Percentiles rank a stretch among this genome's conserved stretches.
Conservation (phyloP, 768 basidiomycete species). For the Boletellus ananiceps region DNA sequence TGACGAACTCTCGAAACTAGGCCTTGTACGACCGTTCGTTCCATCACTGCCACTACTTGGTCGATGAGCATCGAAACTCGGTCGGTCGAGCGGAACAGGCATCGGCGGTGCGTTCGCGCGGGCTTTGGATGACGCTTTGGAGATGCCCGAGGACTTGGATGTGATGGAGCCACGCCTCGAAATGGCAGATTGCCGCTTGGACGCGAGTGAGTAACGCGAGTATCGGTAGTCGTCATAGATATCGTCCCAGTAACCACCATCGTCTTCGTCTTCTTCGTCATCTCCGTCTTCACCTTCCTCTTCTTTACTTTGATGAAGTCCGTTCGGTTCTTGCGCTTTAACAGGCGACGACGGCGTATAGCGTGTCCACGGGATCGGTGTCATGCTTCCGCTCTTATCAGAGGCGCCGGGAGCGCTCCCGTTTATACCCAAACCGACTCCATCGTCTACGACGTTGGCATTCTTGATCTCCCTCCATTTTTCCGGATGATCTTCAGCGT, state of each 20-base stretch:
- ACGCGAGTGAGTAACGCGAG: conserved; percentile 53
- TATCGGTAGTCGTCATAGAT: conserved; percentile 82
- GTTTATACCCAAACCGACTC: background rate
- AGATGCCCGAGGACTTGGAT: conserved; percentile 22
- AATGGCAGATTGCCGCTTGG: conserved; percentile 18
- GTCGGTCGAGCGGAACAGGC: conserved; percentile 22
- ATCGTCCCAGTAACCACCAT: conserved; percentile 59
- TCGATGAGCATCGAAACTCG: conserved; percentile 12
- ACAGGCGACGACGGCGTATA: conserved; percentile 26
- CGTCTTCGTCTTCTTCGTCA: conserved; percentile 25
- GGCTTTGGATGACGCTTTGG: conserved; percentile 25
- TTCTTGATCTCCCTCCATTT: conserved; percentile 3
- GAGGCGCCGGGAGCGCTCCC: conserved; percentile 2
- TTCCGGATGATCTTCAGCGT: conserved; percentile 2
- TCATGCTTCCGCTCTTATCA: conserved; percentile 1
- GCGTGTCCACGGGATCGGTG: conserved; percentile 27
- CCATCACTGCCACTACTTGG: conserved; percentile 23
- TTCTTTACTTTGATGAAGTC: conserved; percentile 2
- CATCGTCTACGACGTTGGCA: background rate
- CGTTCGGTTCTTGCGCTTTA: background rate
- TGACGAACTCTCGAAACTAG: conserved; percentile 26
- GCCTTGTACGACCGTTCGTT: conserved; percentile 12
- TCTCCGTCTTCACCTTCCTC: conserved; percentile 8
- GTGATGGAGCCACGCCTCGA: conserved; percentile 24
- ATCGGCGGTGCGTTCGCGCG: conserved; percentile 25